A percentile compares a stretch with the other conserved stretches of the same genome.
phyloP scores from a whole-genome alignment of 2,329 filamentous ascomycete genomes.

The Ceratocystis huliohia region DNA sequence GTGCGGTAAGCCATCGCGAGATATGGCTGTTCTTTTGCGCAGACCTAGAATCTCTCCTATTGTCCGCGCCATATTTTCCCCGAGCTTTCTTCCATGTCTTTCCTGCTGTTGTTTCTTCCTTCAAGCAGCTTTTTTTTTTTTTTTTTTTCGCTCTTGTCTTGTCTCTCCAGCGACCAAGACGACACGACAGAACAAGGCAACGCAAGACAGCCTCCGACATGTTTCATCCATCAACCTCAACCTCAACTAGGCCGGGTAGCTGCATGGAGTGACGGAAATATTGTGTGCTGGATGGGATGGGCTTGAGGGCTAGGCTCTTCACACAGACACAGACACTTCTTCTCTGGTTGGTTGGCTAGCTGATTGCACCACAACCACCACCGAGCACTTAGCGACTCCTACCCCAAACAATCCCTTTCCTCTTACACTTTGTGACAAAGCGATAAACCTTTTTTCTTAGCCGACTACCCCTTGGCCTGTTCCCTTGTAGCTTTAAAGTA shows the following conservation, averaged over 20 bases:
- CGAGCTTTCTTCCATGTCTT: background rate
- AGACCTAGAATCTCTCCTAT: background rate
- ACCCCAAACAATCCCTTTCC: background rate
- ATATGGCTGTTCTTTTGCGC: background rate
- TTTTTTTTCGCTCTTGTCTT: background rate
- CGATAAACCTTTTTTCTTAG: background rate
- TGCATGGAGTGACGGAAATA: background rate
- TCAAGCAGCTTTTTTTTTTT: background rate
- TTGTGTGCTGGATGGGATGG: background rate
- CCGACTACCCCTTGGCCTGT: background rate
- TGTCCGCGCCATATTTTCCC: background rate
- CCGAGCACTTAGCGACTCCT: background rate
- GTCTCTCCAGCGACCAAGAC: constrained; percentile 1
- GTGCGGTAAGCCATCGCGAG: background rate
- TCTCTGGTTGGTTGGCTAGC: background rate
- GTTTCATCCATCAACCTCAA: background rate
- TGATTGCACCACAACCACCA: background rate
- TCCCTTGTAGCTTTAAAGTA: constrained; percentile 6
- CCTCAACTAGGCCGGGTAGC: background rate
- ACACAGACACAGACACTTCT: background rate
- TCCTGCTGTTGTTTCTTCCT: background rate
- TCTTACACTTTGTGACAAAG: background rate
- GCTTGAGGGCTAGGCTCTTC: background rate
- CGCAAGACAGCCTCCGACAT: background rate
- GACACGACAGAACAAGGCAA: too few relatives aligned